Conservation (phyloP, 2,329 filamentous ascomycete genomes). For the Microcyclospora tardicrescens region DNA sequence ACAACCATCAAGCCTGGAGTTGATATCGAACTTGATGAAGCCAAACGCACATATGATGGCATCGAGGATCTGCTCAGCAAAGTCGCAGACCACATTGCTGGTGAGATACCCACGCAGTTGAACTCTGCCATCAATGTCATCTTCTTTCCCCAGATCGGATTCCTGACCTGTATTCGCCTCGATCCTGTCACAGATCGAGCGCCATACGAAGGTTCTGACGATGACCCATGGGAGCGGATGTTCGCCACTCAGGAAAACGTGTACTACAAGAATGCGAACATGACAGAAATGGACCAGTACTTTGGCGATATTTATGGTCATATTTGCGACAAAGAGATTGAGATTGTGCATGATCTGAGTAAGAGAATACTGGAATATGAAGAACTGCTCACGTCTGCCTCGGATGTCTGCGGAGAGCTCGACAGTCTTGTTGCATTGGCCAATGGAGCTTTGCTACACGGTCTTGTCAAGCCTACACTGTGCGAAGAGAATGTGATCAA, state of each 20-base stretch:
- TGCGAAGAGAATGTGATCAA: slow-evolving; percentile 55
- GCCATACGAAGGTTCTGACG: slow-evolving; percentile 47
- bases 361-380: slow-evolving; percentile 58
- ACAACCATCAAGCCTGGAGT: slow-evolving; percentile 62
- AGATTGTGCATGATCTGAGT: slow-evolving; percentile 68
- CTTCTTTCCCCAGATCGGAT: slow-evolving; percentile 85
- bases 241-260: slow-evolving; percentile 56
- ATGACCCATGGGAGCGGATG: slow-evolving; percentile 60
- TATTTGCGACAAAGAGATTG: slow-evolving; percentile 81
- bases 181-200: slow-evolving; percentile 46
- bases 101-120: slow-evolving; percentile 47
- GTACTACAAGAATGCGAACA: slow-evolving; percentile 78
- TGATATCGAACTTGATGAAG: slow-evolving; percentile 59
- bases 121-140: slow-evolving; percentile 56
- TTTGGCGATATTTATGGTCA: slow-evolving; percentile 75
- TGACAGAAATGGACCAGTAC: slow-evolving; percentile 66
- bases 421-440: slow-evolving; percentile 75
- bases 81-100: slow-evolving; percentile 51
- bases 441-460: slow-evolving; percentile 61
- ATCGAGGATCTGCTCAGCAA: slow-evolving; percentile 60
- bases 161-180: slow-evolving; percentile 61
- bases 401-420: slow-evolving; percentile 71
- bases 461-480: slow-evolving; percentile 56
- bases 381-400: slow-evolving; percentile 51
- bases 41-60: slow-evolving; percentile 66